phyloP scores from a whole-genome alignment of 2,329 filamentous ascomycete genomes.

The Chaetomium sp. region DNA sequence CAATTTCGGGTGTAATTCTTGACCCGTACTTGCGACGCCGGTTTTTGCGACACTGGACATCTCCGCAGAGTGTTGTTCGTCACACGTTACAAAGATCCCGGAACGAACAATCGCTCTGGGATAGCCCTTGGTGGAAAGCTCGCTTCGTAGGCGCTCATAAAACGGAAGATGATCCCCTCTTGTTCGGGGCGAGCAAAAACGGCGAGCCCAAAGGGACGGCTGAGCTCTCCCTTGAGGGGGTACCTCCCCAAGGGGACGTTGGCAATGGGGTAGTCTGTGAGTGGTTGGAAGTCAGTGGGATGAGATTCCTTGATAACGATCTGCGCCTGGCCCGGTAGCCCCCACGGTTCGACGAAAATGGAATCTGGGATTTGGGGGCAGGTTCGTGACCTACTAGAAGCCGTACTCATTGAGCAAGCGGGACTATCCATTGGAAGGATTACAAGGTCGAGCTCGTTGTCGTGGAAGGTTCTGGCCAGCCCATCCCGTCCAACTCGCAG shows the following conservation, averaged over 20 bases:
- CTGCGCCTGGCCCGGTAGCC: too few relatives aligned
- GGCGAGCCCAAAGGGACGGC: constrained; percentile 5
- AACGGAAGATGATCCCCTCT: not conserved
- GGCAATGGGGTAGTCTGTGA: not conserved
- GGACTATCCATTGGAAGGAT: constrained; percentile 9
- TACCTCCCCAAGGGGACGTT: constrained; percentile 6
- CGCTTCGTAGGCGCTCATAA: constrained; percentile 8
- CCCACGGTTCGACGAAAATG: too few relatives aligned
- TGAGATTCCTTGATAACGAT: too few relatives aligned
- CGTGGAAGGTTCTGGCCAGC: not conserved
- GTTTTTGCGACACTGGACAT: too few relatives aligned
- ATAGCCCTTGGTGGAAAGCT: constrained; percentile 2
- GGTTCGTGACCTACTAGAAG: not conserved
- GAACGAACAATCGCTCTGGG: not conserved
- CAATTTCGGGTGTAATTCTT: too few relatives aligned
- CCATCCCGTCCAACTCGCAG: not conserved
- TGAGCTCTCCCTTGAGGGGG: constrained; percentile 4
- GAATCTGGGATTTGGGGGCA: too few relatives aligned
- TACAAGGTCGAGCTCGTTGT: constrained; percentile 3
- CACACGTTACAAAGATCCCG: too few relatives aligned
- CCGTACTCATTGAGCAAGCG: constrained; percentile 2
- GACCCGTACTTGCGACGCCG: too few relatives aligned
- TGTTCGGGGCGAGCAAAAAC: not conserved
- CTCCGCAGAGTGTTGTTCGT: too few relatives aligned
- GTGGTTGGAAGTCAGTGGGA: not conserved